Base-by-base conservation (phyloP, 306 rosid genomes). In the Crotalaria pallida region DNA sequence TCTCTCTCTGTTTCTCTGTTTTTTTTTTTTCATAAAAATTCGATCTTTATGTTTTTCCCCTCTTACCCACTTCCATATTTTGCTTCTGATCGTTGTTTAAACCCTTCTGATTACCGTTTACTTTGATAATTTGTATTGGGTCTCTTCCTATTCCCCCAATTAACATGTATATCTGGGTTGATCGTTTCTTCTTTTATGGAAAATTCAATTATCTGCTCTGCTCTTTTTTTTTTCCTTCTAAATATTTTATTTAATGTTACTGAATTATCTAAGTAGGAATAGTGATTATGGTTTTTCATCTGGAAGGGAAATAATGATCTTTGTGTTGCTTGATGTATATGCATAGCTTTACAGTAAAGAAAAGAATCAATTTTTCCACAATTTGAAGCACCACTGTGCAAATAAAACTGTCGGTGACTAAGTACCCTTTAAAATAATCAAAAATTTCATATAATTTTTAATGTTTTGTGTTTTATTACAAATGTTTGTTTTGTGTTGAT, bases 361-460 rank as follows among this genome's bases (percentile, higher is more conserved):
- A 77, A 77, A 74, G 67, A 70, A 66, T 45, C 49, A 41, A 16
- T 9, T 51, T 71, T 69, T 10, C 44, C 74, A 10, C 38, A 58
- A 47, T 80, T 74, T 70, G 71, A 48, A 66, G 83, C 43, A 65
- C 65, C n/a, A 12, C 9, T 44, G 57, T 23, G 38, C 59, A 17
- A 52, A 50, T 82, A 73, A 64, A 61, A 17, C 26, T 84, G 79
- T 66, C 81, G 75, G 77, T 70, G 79, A n/a, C n/a, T n/a, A n/a
- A n/a, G n/a, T n/a, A n/a, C 41, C 45, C 41, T 24, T 60, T 36
- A 69, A 62, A 29, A 29, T 0, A 5, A 7, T 29, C 76, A 26
- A 10, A 27, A 31, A 36, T 77, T 73, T 53, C 38, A 17, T 34
- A 18, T 64, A 63, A 18, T 40, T 50, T 76, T 10, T 22, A 22